Conservation (phyloP, 495 filamentous ascomycete genomes). For the Oidiodendron maius region DNA sequence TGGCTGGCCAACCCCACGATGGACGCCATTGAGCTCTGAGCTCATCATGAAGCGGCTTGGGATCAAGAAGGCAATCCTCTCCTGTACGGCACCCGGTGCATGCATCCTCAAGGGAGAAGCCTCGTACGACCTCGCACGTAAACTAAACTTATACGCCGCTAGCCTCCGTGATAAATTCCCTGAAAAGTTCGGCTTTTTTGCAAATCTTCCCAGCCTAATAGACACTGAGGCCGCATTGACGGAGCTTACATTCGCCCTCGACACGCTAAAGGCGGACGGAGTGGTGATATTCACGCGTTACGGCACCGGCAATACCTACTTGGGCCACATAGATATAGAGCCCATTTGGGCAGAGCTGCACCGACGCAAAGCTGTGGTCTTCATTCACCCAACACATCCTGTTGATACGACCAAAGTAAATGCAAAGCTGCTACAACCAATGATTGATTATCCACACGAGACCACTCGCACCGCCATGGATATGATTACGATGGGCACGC, state of each 20-base stretch:
- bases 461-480: slow-evolving; percentile 41
- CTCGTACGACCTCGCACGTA: slow-evolving; percentile 27
- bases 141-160: slow-evolving; percentile 36
- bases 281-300: slow-evolving; percentile 42
- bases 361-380: slow-evolving; percentile 30
- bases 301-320: slow-evolving; percentile 40
- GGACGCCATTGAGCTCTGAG: slow-evolving; percentile 28
- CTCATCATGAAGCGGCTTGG: slow-evolving; percentile 29
- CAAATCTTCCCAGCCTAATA: slow-evolving; percentile 40
- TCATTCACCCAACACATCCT: slow-evolving; percentile 47
- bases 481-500: slow-evolving; percentile 39
- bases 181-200: slow-evolving; percentile 40
- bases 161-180: slow-evolving; percentile 32
- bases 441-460: slow-evolving; percentile 41
- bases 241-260: slow-evolving; percentile 38
- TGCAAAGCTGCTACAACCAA: slow-evolving; percentile 21
- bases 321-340: slow-evolving; percentile 37
- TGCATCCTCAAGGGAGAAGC: neutral
- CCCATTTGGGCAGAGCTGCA: slow-evolving; percentile 35
- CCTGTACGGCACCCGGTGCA: too few relatives aligned
- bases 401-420: slow-evolving; percentile 8
- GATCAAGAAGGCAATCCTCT: slow-evolving; percentile 38
- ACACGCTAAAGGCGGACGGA: slow-evolving; percentile 38
- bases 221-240: slow-evolving; percentile 34
- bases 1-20: slow-evolving; percentile 32